Percentiles rank a stretch among this genome's conserved stretches.
phyloP scores from a whole-genome alignment of 192 early-diverging fungal species.

The Thoreauomyces humboldtii region DNA sequence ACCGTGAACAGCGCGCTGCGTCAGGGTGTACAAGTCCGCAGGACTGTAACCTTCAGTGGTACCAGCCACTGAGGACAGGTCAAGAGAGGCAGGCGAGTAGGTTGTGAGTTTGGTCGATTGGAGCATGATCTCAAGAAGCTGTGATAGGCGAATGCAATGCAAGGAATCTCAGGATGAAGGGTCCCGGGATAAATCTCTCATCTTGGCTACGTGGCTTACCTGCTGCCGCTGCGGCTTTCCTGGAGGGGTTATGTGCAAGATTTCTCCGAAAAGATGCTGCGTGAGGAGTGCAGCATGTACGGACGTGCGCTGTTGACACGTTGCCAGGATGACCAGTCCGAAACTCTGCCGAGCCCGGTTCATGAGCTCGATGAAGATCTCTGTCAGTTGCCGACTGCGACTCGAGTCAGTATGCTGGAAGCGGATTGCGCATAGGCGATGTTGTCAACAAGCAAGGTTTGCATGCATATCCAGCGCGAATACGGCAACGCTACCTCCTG shows the following conservation, averaged over 20 bases:
- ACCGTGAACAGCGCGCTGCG: conserved; percentile 80
- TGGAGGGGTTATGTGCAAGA: conserved; percentile 62
- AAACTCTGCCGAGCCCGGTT: conserved; percentile 30
- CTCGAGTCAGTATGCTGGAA: conserved; percentile 61
- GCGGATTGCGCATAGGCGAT: no score
- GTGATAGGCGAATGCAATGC: no score
- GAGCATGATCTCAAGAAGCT: conserved; percentile 74
- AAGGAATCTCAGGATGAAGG: no score
- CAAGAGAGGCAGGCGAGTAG: conserved; percentile 40
- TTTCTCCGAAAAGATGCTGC: conserved; percentile 63
- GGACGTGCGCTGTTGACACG: conserved; percentile 62
- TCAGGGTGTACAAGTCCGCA: conserved; percentile 72
- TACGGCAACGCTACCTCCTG: no score
- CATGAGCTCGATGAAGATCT: conserved; percentile 59
- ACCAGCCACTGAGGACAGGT: conserved; percentile 69
- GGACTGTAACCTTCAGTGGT: conserved; percentile 87
- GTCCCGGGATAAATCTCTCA: no score
- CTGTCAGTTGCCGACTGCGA: conserved; percentile 60
- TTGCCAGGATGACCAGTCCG: conserved; percentile 57
- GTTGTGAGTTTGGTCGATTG: neutral
- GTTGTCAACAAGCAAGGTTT: no score
- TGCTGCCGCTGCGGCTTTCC: conserved; percentile 61
- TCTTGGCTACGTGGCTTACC: conserved; percentile 32
- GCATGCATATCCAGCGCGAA: no score
- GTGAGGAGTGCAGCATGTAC: conserved; percentile 58